Evolutionary conservation across 805 yeast genomes (phyloP), one percentile per base, ranked within the genome.

Genomic region (Cyberlindnera veronae): DNA sequence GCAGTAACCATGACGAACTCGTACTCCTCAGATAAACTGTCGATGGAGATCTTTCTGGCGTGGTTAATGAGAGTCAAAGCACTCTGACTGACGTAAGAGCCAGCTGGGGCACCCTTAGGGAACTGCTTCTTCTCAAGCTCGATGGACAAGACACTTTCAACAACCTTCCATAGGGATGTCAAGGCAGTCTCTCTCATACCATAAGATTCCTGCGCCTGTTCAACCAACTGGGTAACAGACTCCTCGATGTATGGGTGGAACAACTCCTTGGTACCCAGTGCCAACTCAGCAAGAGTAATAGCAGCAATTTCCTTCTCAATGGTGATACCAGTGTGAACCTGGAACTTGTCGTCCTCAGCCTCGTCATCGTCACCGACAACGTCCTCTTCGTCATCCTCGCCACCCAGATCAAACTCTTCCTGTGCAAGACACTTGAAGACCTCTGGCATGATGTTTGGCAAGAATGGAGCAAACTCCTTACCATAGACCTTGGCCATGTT

Each of bases 291-390:
- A 51, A 89, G 67, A 7, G 96, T 93, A 57, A 88, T 87, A 33
- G 90, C 76, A n/a, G 96, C 96, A 51, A 88, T 86, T 68, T 90
- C 96, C 67, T 91, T 91, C 68, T 91, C 99, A 54, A 86, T 83
- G 50, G 97, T 87, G 55, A 93, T 79, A 71, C 96, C 97, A 37
- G 96, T 84, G 74, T 89, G 90, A 49, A 93, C 89, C 53, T 86
- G 83, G 64, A 87, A 71, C 47, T 84, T 83, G 55, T 83, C 83
- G 46, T 75, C 80, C 42, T 78, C 61, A 36, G 79, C 86, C 42
- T 78, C 84, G 36, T 71, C 78, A 14, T 66, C 59, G 13, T 64
- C 67, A 19, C 68, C 79, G 24, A 34, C 48, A 18, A 29, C n/a
- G 15, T 48, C 53, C 1, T 71, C 82, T 36, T 67, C 77, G 8